Evolutionary conservation across 2,329 filamentous ascomycete species (phyloP).

Genomic region (Colletotrichum paranaense): DNA sequence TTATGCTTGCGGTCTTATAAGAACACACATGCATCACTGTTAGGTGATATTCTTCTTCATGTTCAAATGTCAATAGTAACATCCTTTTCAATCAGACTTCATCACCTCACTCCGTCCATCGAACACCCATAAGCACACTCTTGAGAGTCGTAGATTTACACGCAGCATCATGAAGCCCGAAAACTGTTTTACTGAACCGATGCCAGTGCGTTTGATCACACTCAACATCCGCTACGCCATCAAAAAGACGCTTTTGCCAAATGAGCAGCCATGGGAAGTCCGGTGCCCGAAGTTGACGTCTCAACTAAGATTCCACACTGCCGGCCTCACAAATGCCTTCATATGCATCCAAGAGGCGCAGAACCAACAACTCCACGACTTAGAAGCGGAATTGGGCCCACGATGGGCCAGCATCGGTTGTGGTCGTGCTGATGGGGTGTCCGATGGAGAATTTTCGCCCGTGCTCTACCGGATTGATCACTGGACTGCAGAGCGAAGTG

Average conservation of each 20-base stretch:
- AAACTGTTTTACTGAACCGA: not conserved
- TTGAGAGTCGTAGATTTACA: no score
- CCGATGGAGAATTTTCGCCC: slow-evolving; percentile 81
- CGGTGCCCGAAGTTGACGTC: slow-evolving; percentile 66
- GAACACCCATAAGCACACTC: no score
- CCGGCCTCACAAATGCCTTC: slow-evolving; percentile 62
- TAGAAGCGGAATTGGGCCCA: slow-evolving; percentile 63
- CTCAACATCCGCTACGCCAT: slow-evolving; percentile 77
- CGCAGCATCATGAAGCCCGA: not conserved
- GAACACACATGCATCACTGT: no score
- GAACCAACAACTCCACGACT: slow-evolving; percentile 68
- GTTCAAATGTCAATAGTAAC: no score
- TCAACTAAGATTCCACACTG: slow-evolving; percentile 65
- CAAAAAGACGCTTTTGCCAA: slow-evolving; percentile 52
- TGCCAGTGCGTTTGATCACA: slow-evolving; percentile 67
- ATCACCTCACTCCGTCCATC: not conserved
- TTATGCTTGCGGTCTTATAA: no score
- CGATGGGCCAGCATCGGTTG: slow-evolving; percentile 72
- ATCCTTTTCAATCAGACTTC: no score
- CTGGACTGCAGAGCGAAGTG: slow-evolving; percentile 68
- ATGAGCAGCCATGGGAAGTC: slow-evolving; percentile 69
- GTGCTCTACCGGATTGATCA: slow-evolving; percentile 75
- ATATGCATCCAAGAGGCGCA: slow-evolving; percentile 78
- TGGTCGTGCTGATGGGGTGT: slow-evolving; percentile 72
- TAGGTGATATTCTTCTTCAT: no score